Base-by-base conservation (phyloP, 2,329 filamentous ascomycete species). In the Claviceps monticola region DNA sequence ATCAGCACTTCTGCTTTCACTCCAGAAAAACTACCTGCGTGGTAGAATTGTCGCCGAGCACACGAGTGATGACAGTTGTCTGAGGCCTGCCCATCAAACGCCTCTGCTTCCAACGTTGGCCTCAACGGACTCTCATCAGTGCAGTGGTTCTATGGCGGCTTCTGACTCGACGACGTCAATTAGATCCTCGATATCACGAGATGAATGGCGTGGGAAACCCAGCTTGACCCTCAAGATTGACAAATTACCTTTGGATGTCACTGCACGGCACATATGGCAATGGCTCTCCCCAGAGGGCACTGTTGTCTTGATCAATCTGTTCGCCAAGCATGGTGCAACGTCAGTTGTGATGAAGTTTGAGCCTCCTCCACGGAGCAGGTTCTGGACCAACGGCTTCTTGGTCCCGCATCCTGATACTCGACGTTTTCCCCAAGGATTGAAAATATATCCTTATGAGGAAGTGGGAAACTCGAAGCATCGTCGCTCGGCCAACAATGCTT, bases 291-390 rank as follows among this genome's bases (percentile, higher is more conserved):
- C 58, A 0, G 68, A 79, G 53, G 81, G 82, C 1, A 66, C 66
- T 5, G 71, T 87, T 13, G 64, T 64, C 3, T 74, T 66, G 38
- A 76, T 86, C 38, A 78, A 84, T 14, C 67, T 85, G 6, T 16
- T 21, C 3, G 29, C 50, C 2, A 19, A 39, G 5, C 29, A 34
- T 6, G 49, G 46, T 60, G 68, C 48, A 54, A 57, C 5, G 56
- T 66, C 34, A 66, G 75, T n/a, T 53, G 66, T 26, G 60, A 64
- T 86, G 37, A 69, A 68, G 2, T 84, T 86, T 55, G 75, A 72
- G 61, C 80, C 81, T 0, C 75, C 78, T 0, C 79, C 80, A 0
- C 46, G 58, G 8, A 57, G 57, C 3, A 60, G 68, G 0, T 83
- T 83, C 58, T 83, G 80, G 78, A 57, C 56, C 1, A 66, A 65